Conservation (phyloP, 345 rosid species). For the Isatis tinctoria region DNA sequence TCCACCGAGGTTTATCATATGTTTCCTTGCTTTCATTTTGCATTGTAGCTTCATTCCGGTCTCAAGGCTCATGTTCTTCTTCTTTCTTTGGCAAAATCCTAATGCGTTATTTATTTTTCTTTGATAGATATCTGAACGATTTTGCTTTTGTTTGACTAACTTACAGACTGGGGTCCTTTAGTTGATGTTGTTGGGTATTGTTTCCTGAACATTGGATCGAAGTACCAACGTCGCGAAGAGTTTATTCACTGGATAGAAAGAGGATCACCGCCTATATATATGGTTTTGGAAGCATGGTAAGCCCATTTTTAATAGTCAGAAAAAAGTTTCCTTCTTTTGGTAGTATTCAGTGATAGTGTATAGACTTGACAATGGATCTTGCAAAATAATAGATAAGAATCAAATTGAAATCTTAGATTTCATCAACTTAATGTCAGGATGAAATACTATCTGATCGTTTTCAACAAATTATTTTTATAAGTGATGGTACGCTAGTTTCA, state of each 20-base stretch:
- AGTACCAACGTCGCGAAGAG: conserved; percentile 68
- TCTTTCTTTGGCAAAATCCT: neutral
- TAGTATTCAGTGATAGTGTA: too few relatives aligned
- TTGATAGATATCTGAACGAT: neutral
- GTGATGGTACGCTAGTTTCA: neutral
- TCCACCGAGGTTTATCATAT: neutral
- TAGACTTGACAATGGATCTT: too few relatives aligned
- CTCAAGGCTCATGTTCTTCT: neutral
- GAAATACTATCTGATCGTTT: neutral
- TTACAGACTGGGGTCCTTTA: conserved; percentile 89
- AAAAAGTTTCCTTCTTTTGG: neutral
- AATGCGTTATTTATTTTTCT: neutral
- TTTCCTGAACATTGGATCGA: conserved; percentile 80
- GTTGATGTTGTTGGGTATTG: conserved; percentile 98
- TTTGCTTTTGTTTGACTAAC: conserved; percentile 5
- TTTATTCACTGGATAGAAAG: conserved; percentile 67
- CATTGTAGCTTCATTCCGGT: neutral
- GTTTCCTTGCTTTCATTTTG: neutral
- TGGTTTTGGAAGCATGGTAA: conserved; percentile 99
- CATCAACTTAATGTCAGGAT: neutral
- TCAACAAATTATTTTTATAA: neutral
- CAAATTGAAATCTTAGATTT: neutral
- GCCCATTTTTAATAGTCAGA: neutral
- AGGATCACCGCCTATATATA: conserved; percentile 80
- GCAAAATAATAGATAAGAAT: too few relatives aligned